phyloP scores from a whole-genome alignment of 306 rosid species.

The Luffa aegyptiaca region DNA sequence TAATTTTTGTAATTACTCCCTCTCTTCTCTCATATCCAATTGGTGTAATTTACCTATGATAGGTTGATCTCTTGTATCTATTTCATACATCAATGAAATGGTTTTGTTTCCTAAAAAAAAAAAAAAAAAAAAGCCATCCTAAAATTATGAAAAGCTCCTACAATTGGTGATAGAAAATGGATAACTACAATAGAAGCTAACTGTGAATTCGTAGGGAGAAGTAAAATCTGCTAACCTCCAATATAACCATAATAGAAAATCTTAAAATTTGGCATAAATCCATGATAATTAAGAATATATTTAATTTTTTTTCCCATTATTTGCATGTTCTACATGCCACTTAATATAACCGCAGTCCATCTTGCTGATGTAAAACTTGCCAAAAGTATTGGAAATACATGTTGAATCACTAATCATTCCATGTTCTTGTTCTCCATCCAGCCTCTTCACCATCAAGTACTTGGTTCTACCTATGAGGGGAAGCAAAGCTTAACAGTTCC shows the following conservation, averaged over 20 bases:
- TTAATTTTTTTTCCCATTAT: not conserved
- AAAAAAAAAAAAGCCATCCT: not conserved
- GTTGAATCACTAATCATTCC: not conserved
- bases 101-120: no score
- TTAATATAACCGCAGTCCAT: not conserved
- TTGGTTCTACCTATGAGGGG: slow-evolving; percentile 23
- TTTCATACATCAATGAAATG: no score
- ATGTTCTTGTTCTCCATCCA: slow-evolving; percentile 28
- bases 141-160: not conserved
- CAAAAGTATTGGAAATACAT: not conserved
- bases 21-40: no score
- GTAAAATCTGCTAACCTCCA: not conserved
- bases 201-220: not conserved
- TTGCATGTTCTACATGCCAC: not conserved
- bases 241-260: not conserved
- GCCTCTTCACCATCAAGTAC: slow-evolving; percentile 37
- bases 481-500: slow-evolving; percentile 24
- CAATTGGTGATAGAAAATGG: not conserved
- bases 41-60: no score
- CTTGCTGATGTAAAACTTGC: not conserved
- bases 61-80: no score
- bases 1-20: no score
- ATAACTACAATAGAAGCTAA: not conserved
- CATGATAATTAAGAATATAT: not conserved
- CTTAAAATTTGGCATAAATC: no score